These are phyloP conservation scores for Lomentospora prolificans DNA, from an alignment of 2,329 filamentous ascomycete species.

Conservation along the genomic window DNA sequence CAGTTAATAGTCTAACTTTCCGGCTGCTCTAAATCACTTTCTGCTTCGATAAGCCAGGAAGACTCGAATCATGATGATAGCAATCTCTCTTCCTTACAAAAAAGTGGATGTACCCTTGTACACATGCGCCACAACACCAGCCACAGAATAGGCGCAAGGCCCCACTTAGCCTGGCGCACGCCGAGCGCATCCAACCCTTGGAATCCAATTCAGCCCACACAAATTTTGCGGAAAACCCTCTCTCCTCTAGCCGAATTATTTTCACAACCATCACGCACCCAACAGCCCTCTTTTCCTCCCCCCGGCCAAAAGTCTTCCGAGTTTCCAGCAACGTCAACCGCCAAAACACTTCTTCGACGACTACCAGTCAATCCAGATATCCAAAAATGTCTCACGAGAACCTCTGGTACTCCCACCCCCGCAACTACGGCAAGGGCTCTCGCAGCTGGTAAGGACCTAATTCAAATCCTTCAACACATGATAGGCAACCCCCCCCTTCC, in stretches of 20 bases:
- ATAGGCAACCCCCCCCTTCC: too few relatives aligned
- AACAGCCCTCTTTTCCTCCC: too few relatives aligned
- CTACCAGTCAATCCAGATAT: too few relatives aligned
- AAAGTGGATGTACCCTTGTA: too few relatives aligned
- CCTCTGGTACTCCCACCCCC: constrained; percentile 98
- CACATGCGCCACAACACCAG: too few relatives aligned
- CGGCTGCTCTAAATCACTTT: too few relatives aligned
- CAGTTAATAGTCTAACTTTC: too few relatives aligned
- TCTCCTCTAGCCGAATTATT: neutral
- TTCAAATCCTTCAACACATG: too few relatives aligned
- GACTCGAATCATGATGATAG: too few relatives aligned
- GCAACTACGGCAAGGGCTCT: constrained; percentile 94
- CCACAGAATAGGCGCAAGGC: too few relatives aligned
- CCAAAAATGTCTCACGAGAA: constrained; percentile 67
- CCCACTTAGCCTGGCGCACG: neutral
- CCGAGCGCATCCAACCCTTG: neutral
- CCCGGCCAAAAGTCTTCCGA: neutral
- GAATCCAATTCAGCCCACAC: neutral
- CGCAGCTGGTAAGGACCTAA: constrained; percentile 66
- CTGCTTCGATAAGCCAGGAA: too few relatives aligned
- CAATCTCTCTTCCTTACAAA: too few relatives aligned
- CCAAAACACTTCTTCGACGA: neutral
- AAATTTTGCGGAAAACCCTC: neutral
- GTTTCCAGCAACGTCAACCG: neutral
- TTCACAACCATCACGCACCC: neutral